phyloP scores from a whole-genome alignment of 2,329 filamentous ascomycete genomes.

The Fusarium algeriense region DNA sequence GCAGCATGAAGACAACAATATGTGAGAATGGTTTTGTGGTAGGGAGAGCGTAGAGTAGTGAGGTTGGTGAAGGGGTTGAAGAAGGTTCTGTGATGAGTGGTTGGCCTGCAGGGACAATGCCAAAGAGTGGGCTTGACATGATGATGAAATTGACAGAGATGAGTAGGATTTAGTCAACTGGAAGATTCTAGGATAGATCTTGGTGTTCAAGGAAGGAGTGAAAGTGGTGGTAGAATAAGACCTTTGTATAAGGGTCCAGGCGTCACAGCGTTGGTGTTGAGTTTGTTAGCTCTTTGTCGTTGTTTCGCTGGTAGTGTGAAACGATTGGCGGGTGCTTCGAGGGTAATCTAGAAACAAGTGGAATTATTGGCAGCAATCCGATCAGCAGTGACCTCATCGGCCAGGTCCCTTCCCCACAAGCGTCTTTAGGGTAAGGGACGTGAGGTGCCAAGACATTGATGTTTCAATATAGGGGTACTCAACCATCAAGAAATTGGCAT shows the following conservation, averaged over 20 bases:
- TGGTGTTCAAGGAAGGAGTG: neutral
- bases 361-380: conserved; percentile 10
- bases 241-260: conserved; percentile 3
- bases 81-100: conserved; percentile 67
- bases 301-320: conserved; percentile 35
- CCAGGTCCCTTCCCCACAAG: neutral
- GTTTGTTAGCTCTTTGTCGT: conserved; percentile 21
- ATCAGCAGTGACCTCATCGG: conserved; percentile 27
- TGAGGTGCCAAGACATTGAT: neutral
- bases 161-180: neutral
- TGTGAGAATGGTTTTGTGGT: conserved; percentile 75
- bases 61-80: conserved; percentile 64
- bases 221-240: neutral
- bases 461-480: neutral
- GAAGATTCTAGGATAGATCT: neutral
- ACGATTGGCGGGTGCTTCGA: conserved; percentile 39
- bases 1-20: conserved; percentile 89
- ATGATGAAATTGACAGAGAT: neutral
- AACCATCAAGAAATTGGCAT: neutral
- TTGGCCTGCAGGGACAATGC: conserved; percentile 71
- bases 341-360: conserved; percentile 34
- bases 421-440: conserved; percentile 30
- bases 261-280: conserved; percentile 10
- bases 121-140: conserved; percentile 60
- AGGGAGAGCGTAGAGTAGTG: conserved; percentile 67